phyloP scores from a whole-genome alignment of 1,284 basidiomycete species.

The Fistulinella cinereoalba region DNA sequence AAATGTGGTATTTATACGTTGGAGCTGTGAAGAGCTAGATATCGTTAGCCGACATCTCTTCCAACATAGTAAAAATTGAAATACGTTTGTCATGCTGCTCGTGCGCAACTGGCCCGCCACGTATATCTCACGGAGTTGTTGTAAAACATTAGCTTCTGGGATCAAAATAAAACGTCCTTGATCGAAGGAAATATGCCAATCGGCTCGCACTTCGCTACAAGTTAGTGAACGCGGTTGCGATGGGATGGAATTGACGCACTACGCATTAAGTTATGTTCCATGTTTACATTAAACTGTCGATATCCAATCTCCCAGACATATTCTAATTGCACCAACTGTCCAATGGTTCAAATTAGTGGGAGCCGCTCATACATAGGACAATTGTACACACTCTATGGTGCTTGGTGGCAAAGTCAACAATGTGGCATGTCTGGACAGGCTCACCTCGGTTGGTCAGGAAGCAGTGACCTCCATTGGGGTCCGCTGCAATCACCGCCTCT shows the following conservation, averaged over 20 bases:
- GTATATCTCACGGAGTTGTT: not conserved
- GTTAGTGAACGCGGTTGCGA: not conserved
- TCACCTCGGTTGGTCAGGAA: not conserved
- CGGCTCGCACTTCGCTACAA: not conserved
- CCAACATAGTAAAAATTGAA: not conserved
- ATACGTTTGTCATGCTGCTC: not conserved
- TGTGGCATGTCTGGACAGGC: not conserved
- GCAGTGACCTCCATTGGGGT: not conserved
- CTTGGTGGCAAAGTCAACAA: too few relatives aligned
- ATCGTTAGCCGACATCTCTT: not conserved
- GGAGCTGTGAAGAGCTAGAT: not conserved
- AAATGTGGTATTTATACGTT: constrained; percentile 1
- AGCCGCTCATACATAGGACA: not conserved
- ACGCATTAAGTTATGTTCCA: not conserved
- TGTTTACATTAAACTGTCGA: not conserved
- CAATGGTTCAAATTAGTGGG: not conserved
- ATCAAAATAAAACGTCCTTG: too few relatives aligned
- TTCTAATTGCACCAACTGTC: constrained; percentile 71
- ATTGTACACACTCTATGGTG: not conserved
- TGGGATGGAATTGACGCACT: not conserved
- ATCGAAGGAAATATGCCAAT: not conserved
- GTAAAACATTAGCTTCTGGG: not conserved
- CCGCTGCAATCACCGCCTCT: not conserved
- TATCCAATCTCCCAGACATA: not conserved
- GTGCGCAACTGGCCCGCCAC: not conserved